These are phyloP conservation scores for Gardenia jasminoides DNA, from an alignment of 257 asterid genomes.

Conservation along the genomic window DNA sequence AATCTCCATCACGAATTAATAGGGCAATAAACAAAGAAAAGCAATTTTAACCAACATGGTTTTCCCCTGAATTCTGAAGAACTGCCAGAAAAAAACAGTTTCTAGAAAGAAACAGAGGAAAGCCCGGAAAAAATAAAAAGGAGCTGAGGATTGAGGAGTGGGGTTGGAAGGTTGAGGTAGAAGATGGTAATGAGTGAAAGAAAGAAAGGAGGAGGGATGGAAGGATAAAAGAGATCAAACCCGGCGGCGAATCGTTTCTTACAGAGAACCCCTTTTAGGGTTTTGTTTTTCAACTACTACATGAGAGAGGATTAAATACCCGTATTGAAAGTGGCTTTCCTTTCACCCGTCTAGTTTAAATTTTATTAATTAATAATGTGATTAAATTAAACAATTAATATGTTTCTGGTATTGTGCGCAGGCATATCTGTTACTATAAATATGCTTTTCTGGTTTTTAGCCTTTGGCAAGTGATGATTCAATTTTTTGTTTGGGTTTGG, in stretches of 20 bases:
- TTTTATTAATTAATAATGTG: not conserved
- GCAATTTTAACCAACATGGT: constrained; percentile 18
- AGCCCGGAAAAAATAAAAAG: constrained; percentile 10
- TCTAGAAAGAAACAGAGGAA: not conserved
- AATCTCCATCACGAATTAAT: not conserved
- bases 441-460: constrained; percentile 1
- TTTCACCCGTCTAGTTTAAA: not conserved
- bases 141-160: constrained; percentile 23
- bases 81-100: constrained; percentile 12
- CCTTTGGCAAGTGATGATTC: not conserved
- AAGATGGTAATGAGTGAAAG: constrained; percentile 27
- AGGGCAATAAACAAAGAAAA: constrained; percentile 13
- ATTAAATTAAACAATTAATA: not conserved
- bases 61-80: constrained; percentile 22
- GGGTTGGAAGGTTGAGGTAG: constrained; percentile 21
- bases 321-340: not conserved
- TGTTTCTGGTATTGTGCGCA: not conserved
- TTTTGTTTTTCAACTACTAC: constrained; percentile 51
- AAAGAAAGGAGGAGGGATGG: constrained; percentile 7
- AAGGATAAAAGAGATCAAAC: constrained; percentile 28
- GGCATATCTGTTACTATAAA: not conserved
- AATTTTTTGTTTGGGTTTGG: constrained; percentile 7
- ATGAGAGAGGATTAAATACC: constrained; percentile 40
- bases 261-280: constrained; percentile 77
- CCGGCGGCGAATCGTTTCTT: constrained; percentile 79